A percentile compares a stretch with the other conserved stretches of the same genome.
Conservation (phyloP, 2,329 filamentous ascomycete genomes). For the Colletotrichum sidae region DNA sequence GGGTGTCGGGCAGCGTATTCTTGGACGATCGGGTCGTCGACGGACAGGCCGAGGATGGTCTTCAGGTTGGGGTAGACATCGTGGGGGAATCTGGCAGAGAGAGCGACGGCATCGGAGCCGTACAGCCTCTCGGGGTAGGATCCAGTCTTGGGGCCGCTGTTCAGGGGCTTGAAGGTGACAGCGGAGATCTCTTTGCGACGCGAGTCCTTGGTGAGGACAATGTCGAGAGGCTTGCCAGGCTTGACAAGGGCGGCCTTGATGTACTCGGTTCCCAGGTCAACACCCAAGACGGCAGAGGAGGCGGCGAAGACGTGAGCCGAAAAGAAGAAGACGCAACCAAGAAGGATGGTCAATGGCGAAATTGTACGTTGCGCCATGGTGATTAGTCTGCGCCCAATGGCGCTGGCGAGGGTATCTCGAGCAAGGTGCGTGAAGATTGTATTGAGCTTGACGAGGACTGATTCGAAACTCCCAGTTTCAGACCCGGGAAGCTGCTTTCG, state of each 20-base stretch:
- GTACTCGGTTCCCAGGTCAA: slow-evolving; percentile 96
- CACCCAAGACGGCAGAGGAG: slow-evolving; percentile 84
- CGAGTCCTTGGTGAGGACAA: slow-evolving; percentile 97
- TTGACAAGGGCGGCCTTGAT: slow-evolving; percentile 97
- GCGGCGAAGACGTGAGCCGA: slow-evolving; percentile 63
- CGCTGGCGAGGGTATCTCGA: slow-evolving; percentile 14
- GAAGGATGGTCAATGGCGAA: slow-evolving; percentile 52
- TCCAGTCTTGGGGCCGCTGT: slow-evolving; percentile 70
- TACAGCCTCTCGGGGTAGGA: slow-evolving; percentile 90
- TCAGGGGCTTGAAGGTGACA: slow-evolving; percentile 91
- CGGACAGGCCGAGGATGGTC: slow-evolving; percentile 81
- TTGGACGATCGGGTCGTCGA: slow-evolving; percentile 70
- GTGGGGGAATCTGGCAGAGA: slow-evolving; percentile 87
- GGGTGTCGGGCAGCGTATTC: slow-evolving; percentile 84
- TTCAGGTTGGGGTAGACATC: slow-evolving; percentile 98
- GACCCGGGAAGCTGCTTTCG: slow-evolving; percentile 21
- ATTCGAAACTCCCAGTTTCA: slow-evolving; percentile 24
- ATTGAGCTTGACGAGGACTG: background rate
- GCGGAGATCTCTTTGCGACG: slow-evolving; percentile 94
- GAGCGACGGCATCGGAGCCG: slow-evolving; percentile 89
- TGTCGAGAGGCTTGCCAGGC: slow-evolving; percentile 95
- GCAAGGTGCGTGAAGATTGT: slow-evolving; percentile 7
- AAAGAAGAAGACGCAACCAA: slow-evolving; percentile 56
- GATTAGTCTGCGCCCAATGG: slow-evolving; percentile 38
- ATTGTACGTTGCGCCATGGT: slow-evolving; percentile 48